Percentiles rank a stretch among this genome's conserved stretches.
These are phyloP conservation scores for Marchantia polymorpha DNA, from an alignment of 225 moss, liverwort and hornwort genomes.

Conservation along the genomic window DNA sequence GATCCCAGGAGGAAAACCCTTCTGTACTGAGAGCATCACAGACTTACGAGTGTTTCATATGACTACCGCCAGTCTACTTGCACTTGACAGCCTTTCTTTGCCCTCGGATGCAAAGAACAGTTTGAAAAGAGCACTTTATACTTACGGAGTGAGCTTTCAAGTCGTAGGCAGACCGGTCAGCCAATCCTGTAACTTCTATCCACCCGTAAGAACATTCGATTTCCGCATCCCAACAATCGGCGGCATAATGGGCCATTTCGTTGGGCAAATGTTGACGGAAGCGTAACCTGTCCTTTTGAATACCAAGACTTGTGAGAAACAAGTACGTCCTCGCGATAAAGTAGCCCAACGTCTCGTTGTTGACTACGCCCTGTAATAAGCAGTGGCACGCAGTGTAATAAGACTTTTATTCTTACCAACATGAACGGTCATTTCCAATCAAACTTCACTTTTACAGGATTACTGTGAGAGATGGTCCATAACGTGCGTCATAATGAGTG, in stretches of 20 bases:
- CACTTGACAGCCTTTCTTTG: no score
- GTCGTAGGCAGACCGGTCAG: constrained; percentile 94
- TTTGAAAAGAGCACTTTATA: no score
- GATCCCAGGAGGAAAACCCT: no score
- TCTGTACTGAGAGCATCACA: no score
- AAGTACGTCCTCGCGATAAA: constrained; percentile 87
- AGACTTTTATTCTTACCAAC: neutral
- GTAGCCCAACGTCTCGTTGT: constrained; percentile 92
- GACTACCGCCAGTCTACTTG: no score
- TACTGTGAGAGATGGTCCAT: no score
- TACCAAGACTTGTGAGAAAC: constrained; percentile 87
- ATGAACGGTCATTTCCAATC: no score
- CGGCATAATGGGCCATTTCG: constrained; percentile 97
- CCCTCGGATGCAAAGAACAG: no score
- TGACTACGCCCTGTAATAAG: constrained; percentile 64
- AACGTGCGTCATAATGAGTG: no score
- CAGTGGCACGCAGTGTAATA: no score
- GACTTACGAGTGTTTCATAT: no score
- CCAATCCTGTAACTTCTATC: constrained; percentile 94
- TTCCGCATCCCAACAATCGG: constrained; percentile 98
- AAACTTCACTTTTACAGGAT: no score
- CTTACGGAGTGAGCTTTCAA: constrained; percentile 85
- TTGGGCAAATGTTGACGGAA: constrained; percentile 89
- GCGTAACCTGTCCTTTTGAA: constrained; percentile 66
- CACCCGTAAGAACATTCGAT: constrained; percentile 96